phyloP scores from a whole-genome alignment of 495 filamentous ascomycete genomes.

The Aspergillus panamensis region DNA sequence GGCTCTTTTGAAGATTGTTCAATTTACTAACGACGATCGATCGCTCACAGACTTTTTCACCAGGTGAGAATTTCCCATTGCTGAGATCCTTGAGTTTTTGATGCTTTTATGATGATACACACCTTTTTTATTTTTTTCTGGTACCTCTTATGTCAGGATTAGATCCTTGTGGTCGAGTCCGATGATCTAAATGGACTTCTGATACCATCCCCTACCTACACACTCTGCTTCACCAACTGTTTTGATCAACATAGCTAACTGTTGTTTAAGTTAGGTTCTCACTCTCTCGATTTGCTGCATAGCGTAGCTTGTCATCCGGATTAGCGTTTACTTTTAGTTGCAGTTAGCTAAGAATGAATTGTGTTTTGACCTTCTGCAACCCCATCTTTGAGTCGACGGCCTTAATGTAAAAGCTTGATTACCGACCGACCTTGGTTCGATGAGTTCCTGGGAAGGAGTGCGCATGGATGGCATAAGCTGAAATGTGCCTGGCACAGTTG shows the following conservation, averaged over 20 bases:
- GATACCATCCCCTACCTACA: slow-evolving; percentile 31
- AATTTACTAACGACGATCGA: neutral
- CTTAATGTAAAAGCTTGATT: neutral
- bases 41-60: neutral
- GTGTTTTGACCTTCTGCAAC: neutral
- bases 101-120: slow-evolving; percentile 46
- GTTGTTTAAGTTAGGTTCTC: slow-evolving; percentile 10
- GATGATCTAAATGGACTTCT: slow-evolving; percentile 64
- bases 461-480: too few relatives aligned
- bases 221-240: slow-evolving; percentile 10
- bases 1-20: neutral
- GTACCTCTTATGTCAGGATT: slow-evolving; percentile 62
- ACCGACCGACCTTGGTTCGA: neutral
- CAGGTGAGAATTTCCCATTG: slow-evolving; percentile 31
- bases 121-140: slow-evolving; percentile 51
- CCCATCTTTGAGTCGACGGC: neutral
- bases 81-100: slow-evolving; percentile 4
- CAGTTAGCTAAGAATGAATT: neutral
- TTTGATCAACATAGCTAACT: slow-evolving; percentile 14
- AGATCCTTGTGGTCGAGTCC: slow-evolving; percentile 42
- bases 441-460: too few relatives aligned
- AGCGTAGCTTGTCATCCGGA: neutral
- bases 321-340: neutral
- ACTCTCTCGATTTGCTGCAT: neutral
- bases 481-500: too few relatives aligned